Base-by-base conservation (phyloP, 441 rosid genomes). In the Capsella rubella region DNA sequence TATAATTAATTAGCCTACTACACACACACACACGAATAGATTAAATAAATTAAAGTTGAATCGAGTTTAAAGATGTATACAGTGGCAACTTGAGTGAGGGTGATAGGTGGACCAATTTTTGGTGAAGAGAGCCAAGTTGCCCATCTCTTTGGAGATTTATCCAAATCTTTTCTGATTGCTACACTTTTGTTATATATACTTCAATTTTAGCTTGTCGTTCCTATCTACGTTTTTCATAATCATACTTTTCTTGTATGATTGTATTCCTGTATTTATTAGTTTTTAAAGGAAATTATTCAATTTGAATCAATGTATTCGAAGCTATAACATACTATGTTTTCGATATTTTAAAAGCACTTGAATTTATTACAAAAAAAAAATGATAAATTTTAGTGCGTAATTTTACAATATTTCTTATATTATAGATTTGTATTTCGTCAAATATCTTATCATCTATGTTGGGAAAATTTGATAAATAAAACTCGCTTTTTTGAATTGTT, bases 131-230 rank as follows among this genome's bases (percentile, higher is more conserved):
- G 72, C 64, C 80, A 71, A 77, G 34, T 77, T 64, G 80, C 80
- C 76, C 80, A 76, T 64, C 50, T 12, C 62, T 42, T 71, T 50
- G 76, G 80, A 64, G 72, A 71, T 70, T 64, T 76, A 57, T 64
- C 76, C 72, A 70, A 69, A 76, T 76, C 75, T 71, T 64, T 58
- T 42, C 14, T 71, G 80, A 76, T 71, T 43, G 80, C 31, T 76
- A 76, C 80, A 66, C 4, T 64, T 70, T 71, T 58, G 76, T 52
- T 39, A 62, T 55, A n/a, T 64, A 29, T 37, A 29, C 60, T 37
- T 76, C 51, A 55, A 35, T 43, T 35, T 21, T 50, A 50, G 13
- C 27, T 25, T 34, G 25, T 64, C 57, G 43, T 63, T 54, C 37
- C 69, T 47, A 56, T 70, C 59, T 62, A 54, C 55, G 46, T 5